Base-by-base conservation (phyloP, 2,329 filamentous ascomycete genomes). In the Diaporthe sp. region DNA sequence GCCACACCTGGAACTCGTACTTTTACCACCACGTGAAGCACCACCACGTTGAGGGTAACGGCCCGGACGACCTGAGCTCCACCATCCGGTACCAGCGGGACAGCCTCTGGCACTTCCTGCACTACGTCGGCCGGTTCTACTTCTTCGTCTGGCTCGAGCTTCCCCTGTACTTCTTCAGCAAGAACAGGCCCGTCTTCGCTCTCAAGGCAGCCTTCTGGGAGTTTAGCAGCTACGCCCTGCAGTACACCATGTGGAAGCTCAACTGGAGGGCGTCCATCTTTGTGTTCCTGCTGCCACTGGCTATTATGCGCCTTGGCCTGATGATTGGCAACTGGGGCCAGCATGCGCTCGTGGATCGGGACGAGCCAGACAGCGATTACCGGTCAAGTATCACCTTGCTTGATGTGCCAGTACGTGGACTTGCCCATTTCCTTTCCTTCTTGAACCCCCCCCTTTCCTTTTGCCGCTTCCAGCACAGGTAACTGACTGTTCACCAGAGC, bases 251-350 rank as follows among this genome's bases (percentile, higher is more conserved):
- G 77, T 88, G 87, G 74, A 83, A 80, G 9, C 82, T 87, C 64
- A 89, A 92, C 81, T 80, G 86, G 28, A 84, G 84, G 3, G 89
- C 93, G 0, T 89, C 92, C 0, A 80, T 90, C 7, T 94, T 93
- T 78, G 91, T 91, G 0, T 88, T 94, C 38, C 78, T 95, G 1
- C 80, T 95, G 1, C 94, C 94, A 0, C 86, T 96, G 28, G 77
- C 89, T 3, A 82, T 93, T 40, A 87, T 96, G 82, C 88, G 94
- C 0, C 78, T 94, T 25, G 94, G 91, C 0, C 82, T 96, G 77
- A 96, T 96, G 94, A 87, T 94, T 10, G 94, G 94, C 1, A 96
- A 96, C 80, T 96, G 93, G 93, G 94, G 93, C 4, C 94, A 96
- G 81, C 94, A 96, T 81, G 94, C 94, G 1, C 92, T 96, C 77